A percentile compares a stretch with the other conserved stretches of the same genome.
Evolutionary conservation across 192 early-diverging fungal species (phyloP).

Genomic region (Lobulomyces angularis): DNA sequence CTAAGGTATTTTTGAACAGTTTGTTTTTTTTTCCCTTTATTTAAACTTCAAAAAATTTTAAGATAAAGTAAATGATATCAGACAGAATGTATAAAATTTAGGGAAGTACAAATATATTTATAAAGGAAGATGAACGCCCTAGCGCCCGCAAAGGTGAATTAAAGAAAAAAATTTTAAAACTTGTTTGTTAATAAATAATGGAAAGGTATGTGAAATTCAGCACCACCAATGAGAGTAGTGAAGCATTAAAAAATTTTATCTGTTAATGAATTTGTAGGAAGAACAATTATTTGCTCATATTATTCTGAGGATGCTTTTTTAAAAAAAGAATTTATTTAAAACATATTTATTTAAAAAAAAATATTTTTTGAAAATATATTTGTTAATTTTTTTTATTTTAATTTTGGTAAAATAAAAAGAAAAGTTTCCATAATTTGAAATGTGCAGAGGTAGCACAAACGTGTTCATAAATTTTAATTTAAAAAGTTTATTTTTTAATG

Average conservation of each 20-base stretch:
- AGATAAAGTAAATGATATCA: slow-evolving; percentile 84
- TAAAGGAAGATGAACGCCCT: slow-evolving; percentile 41
- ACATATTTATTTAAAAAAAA: no score
- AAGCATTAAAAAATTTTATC: slow-evolving; percentile 71
- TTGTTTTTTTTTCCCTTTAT: slow-evolving; percentile 3
- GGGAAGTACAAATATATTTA: slow-evolving; percentile 57
- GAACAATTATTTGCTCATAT: slow-evolving; percentile 83
- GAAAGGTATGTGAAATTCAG: slow-evolving; percentile 79
- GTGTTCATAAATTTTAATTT: no score
- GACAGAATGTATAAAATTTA: slow-evolving; percentile 79
- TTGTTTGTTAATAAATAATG: neutral
- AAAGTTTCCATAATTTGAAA: no score
- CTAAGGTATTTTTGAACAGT: no score
- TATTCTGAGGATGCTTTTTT: slow-evolving; percentile 61
- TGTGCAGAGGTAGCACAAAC: no score
- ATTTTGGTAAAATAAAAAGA: no score
- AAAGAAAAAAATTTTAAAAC: neutral
- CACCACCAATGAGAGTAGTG: slow-evolving; percentile 38
- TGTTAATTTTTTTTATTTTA: no score
- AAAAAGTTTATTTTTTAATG: no score
- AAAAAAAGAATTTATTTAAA: slow-evolving; percentile 35
- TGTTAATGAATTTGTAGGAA: slow-evolving; percentile 82
- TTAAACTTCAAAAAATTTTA: no score
- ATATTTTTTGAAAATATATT: no score
- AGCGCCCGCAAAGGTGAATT: slow-evolving; percentile 64